Conservation (phyloP, 1,284 basidiomycete species). For the Pterulicium gracile region DNA sequence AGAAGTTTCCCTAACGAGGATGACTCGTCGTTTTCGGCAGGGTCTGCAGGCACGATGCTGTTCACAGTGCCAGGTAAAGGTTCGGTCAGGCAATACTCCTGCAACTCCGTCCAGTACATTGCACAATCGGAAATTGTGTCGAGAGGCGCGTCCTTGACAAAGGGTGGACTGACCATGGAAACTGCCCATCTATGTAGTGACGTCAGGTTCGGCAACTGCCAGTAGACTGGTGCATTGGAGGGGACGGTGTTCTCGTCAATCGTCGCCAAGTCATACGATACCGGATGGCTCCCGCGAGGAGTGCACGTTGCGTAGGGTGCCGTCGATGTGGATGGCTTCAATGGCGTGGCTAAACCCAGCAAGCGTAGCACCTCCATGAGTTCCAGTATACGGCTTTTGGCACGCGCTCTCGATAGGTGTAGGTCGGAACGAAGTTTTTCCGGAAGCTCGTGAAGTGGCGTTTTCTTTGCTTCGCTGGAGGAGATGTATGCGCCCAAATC, state of each 20-base stretch:
- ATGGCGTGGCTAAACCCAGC: conserved; percentile 44
- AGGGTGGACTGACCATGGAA: conserved; percentile 38
- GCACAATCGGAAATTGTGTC: conserved; percentile 19
- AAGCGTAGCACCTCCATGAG: conserved; percentile 43
- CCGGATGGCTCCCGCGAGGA: conserved; percentile 28
- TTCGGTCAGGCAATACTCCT: conserved; percentile 30
- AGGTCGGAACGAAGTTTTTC: conserved; percentile 34
- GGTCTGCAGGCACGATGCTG: conserved; percentile 9
- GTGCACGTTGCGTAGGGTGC: conserved; percentile 33
- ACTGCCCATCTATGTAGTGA: conserved; percentile 50
- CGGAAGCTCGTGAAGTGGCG: conserved; percentile 39
- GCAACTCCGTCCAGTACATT: not conserved
- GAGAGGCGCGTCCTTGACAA: conserved; percentile 38
- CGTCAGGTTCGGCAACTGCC: conserved; percentile 43
- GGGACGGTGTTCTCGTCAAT: conserved; percentile 28
- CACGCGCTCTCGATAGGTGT: conserved; percentile 43
- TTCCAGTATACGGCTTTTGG: conserved; percentile 47
- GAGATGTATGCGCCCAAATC: conserved; percentile 37
- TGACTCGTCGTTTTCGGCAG: conserved; percentile 15
- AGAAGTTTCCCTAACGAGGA: conserved; percentile 30
- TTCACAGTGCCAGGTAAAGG: conserved; percentile 13
- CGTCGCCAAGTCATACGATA: conserved; percentile 32
- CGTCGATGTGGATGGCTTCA: conserved; percentile 31
- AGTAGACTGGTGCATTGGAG: conserved; percentile 42
- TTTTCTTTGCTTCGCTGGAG: conserved; percentile 32